Evolutionary conservation across 2,329 filamentous ascomycete genomes (phyloP).

Genomic region (Hymenoscyphus occultus): DNA sequence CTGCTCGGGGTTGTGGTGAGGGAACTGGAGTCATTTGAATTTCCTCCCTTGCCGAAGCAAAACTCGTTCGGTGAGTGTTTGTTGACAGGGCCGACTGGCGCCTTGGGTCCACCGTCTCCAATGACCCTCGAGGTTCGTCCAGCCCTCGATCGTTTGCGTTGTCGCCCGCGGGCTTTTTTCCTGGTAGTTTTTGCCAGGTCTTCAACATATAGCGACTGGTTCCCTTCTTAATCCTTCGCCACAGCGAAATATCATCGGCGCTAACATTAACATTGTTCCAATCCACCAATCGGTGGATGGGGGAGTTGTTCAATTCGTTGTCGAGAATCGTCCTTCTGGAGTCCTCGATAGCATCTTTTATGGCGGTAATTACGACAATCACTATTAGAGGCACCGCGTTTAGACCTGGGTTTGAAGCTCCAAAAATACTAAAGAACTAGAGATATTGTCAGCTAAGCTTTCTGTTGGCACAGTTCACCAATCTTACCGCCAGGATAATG

Average conservation of each 20-base stretch:
- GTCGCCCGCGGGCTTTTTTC: conserved; percentile 40
- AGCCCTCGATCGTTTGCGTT: conserved; percentile 24
- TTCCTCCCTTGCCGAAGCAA: conserved; percentile 58
- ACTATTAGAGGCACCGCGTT: conserved; percentile 90
- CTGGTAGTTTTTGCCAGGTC: conserved; percentile 48
- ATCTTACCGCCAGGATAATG: conserved; percentile 87
- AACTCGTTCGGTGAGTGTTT: conserved; percentile 45
- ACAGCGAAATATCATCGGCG: conserved; percentile 78
- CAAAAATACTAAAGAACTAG: conserved; percentile 95
- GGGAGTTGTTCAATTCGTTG: conserved; percentile 92
- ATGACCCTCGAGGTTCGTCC: conserved; percentile 46
- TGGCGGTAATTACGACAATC: conserved; percentile 80
- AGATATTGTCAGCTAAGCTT: conserved; percentile 30
- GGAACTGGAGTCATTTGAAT: conserved; percentile 97
- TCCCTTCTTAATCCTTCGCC: conserved; percentile 90
- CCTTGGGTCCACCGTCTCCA: conserved; percentile 52
- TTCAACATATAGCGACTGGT: conserved; percentile 44
- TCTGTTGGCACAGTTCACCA: background rate
- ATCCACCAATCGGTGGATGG: conserved; percentile 82
- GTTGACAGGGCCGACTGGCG: conserved; percentile 29
- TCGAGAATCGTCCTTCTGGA: conserved; percentile 89
- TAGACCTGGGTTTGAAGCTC: conserved; percentile 82
- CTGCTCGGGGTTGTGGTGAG: conserved; percentile 62
- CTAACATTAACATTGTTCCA: conserved; percentile 93
- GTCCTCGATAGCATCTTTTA: conserved; percentile 96